Evolutionary conservation across 176 grass and related monocot species (phyloP), one percentile per base, ranked within the genome.

Genomic region (Leersia perrieri): DNA sequence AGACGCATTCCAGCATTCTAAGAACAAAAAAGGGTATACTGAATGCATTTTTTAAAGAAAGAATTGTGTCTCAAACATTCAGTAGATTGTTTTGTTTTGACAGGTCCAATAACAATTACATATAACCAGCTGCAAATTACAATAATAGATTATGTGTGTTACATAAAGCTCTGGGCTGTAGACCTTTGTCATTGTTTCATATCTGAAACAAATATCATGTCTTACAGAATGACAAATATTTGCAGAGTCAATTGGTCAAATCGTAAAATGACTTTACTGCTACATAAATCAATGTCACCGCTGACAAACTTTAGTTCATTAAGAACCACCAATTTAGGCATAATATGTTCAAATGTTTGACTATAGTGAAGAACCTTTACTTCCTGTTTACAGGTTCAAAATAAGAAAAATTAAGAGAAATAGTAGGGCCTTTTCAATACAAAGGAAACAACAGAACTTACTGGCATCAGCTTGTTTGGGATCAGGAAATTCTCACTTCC

Each of bases 1-100:
- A 97, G 94, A 55, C 94, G 90, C 94, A 97, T 97, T 65, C 92
- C 92, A 20, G 90, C 92, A 92, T 97, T 97, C 90, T 97, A 74
- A 82, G 73, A 63, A 47, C 4, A 71, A 86, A 72, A 60, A 53
- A n/a, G 0, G 45, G 23, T 7, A 75, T 67, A 72, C 27, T 12
- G 7, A 71, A 70, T 31, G 58, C 51, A 66, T 58, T 42, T 74
- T 53, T 16, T 39, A 57, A 27, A 70, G 33, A 57, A 36, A 61
- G 73, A 61, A 31, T 16, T 70, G 39, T 34, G 77, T 65, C 27
- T 33, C 8, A 45, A 60, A 28, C 45, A 77, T 6, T 57, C 60
- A 38, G 22, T 26, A 39, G 20, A 73, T 79, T 74, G 38, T 62
- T 14, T 25, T 25, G 22, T 57, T 22, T 23, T 57, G 23, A 47